Evolutionary conservation across 2,329 filamentous ascomycete genomes (phyloP).

Genomic region (Aureobasidium namibiae): DNA sequence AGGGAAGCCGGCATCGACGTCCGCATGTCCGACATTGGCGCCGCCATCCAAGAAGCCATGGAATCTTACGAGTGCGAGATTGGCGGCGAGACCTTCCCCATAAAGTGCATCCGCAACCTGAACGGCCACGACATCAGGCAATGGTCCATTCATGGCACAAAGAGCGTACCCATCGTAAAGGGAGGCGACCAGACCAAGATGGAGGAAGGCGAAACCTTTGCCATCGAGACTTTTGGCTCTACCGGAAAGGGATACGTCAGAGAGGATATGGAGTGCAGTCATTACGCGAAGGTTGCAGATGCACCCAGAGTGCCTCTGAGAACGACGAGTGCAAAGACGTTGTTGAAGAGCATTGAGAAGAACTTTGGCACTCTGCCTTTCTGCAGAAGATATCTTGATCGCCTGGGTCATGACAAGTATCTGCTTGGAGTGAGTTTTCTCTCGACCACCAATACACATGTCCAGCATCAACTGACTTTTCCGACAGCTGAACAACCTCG

Average conservation of each 20-base stretch:
- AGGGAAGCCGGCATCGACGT: slow-evolving; percentile 48
- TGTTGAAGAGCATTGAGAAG: slow-evolving; percentile 52
- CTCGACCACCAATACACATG: background rate
- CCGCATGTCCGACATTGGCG: slow-evolving; percentile 47
- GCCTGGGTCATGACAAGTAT: slow-evolving; percentile 54
- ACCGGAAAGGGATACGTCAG: slow-evolving; percentile 43
- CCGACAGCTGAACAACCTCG: slow-evolving; percentile 50
- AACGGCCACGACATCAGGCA: slow-evolving; percentile 48
- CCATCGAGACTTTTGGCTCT: slow-evolving; percentile 51
- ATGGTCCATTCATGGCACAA: slow-evolving; percentile 50
- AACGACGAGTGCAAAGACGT: slow-evolving; percentile 46
- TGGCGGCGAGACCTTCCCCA: slow-evolving; percentile 42
- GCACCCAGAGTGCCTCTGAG: slow-evolving; percentile 30
- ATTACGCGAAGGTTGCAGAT: slow-evolving; percentile 29
- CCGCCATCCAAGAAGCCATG: slow-evolving; percentile 53
- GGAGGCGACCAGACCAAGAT: slow-evolving; percentile 43
- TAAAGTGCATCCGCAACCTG: slow-evolving; percentile 48
- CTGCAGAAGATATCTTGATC: slow-evolving; percentile 53
- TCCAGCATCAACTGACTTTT: slow-evolving; percentile 9
- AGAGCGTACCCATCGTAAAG: slow-evolving; percentile 48
- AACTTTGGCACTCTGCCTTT: slow-evolving; percentile 57
- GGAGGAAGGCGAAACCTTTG: slow-evolving; percentile 52
- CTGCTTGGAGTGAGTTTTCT: slow-evolving; percentile 43
- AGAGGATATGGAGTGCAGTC: slow-evolving; percentile 38
- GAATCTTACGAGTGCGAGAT: slow-evolving; percentile 54